Percentiles rank a stretch among this genome's conserved stretches.
phyloP scores from a whole-genome alignment of 2,329 filamentous ascomycete species.

The Venturia oleaginea region DNA sequence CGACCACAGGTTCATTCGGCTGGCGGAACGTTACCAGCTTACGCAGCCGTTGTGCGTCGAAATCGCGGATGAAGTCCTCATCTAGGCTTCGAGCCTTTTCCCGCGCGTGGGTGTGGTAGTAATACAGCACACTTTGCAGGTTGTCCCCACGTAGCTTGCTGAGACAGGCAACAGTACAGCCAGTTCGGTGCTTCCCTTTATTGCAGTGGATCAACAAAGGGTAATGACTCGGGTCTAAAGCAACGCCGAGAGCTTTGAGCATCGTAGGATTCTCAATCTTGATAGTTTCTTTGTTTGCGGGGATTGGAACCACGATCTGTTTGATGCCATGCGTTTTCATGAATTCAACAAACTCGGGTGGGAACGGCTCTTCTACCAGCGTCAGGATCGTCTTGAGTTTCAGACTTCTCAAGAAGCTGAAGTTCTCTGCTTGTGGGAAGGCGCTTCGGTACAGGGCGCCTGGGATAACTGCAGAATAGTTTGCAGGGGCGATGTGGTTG shows the following conservation, averaged over 20 bases:
- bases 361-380: constrained; percentile 41
- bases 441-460: constrained; percentile 72
- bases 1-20: constrained; percentile 1
- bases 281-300: constrained; percentile 71
- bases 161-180: constrained; percentile 75
- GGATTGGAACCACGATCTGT: constrained; percentile 68
- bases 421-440: constrained; percentile 65
- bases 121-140: constrained; percentile 52
- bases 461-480: constrained; percentile 67
- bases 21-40: constrained; percentile 25
- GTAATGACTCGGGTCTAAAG: constrained; percentile 64
- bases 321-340: constrained; percentile 57
- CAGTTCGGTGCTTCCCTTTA: constrained; percentile 87
- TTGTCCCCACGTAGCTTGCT: constrained; percentile 62
- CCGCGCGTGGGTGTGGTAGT: constrained; percentile 58
- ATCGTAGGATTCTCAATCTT: constrained; percentile 42
- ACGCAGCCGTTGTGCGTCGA: constrained; percentile 34
- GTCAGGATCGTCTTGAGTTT: constrained; percentile 68
- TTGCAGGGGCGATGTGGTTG: constrained; percentile 40
- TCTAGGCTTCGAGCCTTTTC: constrained; percentile 42
- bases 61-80: constrained; percentile 35
- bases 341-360: constrained; percentile 48
- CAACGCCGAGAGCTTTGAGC: constrained; percentile 58
- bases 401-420: constrained; percentile 57
- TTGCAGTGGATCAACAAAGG: constrained; percentile 88